A percentile compares a stretch with the other conserved stretches of the same genome.
These are phyloP conservation scores for Neoscytalidium dimidiatum DNA, from an alignment of 2,329 filamentous ascomycete species.

Conservation along the genomic window DNA sequence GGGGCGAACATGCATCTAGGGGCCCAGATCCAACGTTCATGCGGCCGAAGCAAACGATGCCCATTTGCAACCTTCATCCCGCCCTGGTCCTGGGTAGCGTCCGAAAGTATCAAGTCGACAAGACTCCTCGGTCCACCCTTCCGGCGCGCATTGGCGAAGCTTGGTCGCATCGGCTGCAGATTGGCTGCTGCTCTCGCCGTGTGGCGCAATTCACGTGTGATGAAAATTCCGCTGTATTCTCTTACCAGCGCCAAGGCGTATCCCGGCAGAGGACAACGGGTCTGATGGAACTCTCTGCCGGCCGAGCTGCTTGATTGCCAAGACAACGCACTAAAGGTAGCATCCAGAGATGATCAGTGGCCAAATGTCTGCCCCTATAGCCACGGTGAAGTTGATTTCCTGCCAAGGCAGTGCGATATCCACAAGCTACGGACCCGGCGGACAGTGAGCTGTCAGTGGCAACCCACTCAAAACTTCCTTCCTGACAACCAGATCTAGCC, in stretches of 20 bases:
- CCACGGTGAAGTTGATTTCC: not conserved
- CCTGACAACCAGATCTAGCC: not conserved
- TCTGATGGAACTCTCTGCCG: not conserved
- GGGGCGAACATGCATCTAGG: not conserved
- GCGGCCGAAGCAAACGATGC: not conserved
- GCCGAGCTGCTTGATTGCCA: not conserved
- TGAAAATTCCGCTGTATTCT: not conserved
- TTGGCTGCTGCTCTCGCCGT: not conserved
- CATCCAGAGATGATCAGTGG: not conserved
- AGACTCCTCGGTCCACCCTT: not conserved
- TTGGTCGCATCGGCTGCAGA: not conserved
- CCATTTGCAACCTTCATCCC: not conserved
- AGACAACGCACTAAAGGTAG: not conserved
- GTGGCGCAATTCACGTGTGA: not conserved
- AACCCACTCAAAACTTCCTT: not conserved
- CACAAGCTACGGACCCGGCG: not conserved
- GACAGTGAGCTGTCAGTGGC: not conserved
- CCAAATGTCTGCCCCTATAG: not conserved
- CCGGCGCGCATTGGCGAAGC: not conserved
- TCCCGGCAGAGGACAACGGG: not conserved
- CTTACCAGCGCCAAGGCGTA: not conserved
- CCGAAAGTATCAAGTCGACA: not conserved
- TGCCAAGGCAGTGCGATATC: not conserved
- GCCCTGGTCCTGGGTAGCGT: not conserved
- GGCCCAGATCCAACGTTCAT: not conserved